Evolutionary conservation across 2,329 filamentous ascomycete genomes (phyloP).

Genomic region (Whalleya microplaca): DNA sequence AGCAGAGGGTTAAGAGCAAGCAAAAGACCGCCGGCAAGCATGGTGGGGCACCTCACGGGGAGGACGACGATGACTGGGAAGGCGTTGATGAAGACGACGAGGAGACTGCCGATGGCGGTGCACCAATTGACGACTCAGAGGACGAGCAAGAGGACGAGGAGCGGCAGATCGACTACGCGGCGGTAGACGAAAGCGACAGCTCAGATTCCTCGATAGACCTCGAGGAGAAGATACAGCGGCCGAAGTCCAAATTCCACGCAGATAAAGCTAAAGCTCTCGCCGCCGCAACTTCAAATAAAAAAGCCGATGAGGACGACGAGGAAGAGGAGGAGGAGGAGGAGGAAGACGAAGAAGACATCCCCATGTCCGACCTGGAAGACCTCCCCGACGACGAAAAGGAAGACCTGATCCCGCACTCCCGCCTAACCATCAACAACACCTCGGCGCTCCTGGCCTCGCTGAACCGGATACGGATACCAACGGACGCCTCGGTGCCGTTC

Average conservation of each 20-base stretch:
- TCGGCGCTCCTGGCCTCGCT: constrained; percentile 80
- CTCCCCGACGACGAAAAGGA: constrained; percentile 78
- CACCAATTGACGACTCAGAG: constrained; percentile 29
- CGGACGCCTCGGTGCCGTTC: constrained; percentile 72
- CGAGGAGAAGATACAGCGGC: constrained; percentile 69
- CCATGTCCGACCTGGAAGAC: constrained; percentile 84
- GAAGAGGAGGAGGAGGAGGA: constrained; percentile 66
- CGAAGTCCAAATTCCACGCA: constrained; percentile 47
- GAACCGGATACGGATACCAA: constrained; percentile 76
- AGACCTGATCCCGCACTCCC: constrained; percentile 87
- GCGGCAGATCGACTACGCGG: constrained; percentile 55
- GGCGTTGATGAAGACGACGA: constrained; percentile 33
- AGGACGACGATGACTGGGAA: constrained; percentile 23
- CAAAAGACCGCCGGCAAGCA: constrained; percentile 24
- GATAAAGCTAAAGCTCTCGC: constrained; percentile 40
- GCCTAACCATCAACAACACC: constrained; percentile 97
- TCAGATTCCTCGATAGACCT: constrained; percentile 77
- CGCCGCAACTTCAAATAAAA: constrained; percentile 41
- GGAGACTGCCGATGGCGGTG: constrained; percentile 28
- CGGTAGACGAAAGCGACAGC: constrained; percentile 63
- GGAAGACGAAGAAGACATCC: constrained; percentile 84
- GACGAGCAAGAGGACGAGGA: constrained; percentile 33
- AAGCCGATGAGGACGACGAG: constrained; percentile 51
- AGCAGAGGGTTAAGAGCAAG: constrained; percentile 29
- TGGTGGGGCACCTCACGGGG: constrained; percentile 23